Evolutionary conservation across 139 green algal genomes (phyloP), one percentile per base, ranked within the genome.

Genomic region (Ettlia oleoabundans): DNA sequence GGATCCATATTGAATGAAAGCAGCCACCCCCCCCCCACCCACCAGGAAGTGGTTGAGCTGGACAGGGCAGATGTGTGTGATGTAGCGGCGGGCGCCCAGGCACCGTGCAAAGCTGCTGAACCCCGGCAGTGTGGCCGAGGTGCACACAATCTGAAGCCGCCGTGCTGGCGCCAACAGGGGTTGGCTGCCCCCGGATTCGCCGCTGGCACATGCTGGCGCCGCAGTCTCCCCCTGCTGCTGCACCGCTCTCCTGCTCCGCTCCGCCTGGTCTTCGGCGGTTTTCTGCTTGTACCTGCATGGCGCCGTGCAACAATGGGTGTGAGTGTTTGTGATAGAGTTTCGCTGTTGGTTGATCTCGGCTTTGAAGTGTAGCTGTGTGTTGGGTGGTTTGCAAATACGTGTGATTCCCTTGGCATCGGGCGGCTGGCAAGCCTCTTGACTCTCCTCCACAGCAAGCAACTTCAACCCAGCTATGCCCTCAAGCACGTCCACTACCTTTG

Each of bases 21-120:
- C n/a, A n/a, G n/a, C n/a, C n/a, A n/a, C n/a, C n/a, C n/a, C n/a
- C n/a, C n/a, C n/a, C n/a, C 67, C n/a, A 5, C 35, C 18, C 35
- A 69, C 73, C 52, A 80, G 73, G 73, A 41, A 65, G 53, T 40
- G 58, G 18, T 38, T 6, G 5, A 80, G 53, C 37, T 80, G 51
- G 21, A 69, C 38, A 1, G 70, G 70, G 40, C 70, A 13, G 10
- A 32, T 41, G 42, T 32, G 22, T 21, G 28, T 42, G 30, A 52
- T 21, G 38, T 55, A 68, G 18, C 8, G 3, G 18, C 26, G 32
- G 1, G 73, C 73, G 3, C 5, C 52, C 73, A 80, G 37, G 47
- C 58, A 67, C 35, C 73, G 73, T 1, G 73, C 52, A 9, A 67
- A 51, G 73, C 52, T 35, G 0, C 37, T 35, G 15, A 15, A 21